Conservation (phyloP, 2,329 filamentous ascomycete species). For the Onygenales sp. region DNA sequence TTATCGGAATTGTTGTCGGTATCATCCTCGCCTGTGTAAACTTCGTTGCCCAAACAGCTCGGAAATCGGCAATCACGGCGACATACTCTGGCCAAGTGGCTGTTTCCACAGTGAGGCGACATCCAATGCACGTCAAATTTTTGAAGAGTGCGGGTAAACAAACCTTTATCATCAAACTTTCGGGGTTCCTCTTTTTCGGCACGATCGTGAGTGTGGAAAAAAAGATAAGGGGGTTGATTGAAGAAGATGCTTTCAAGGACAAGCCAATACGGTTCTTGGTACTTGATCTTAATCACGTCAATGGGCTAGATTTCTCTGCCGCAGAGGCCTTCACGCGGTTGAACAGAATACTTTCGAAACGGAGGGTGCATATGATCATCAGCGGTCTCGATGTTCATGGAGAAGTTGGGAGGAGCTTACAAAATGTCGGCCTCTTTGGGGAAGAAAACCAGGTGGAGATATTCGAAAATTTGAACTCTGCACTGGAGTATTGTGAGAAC, state of each 20-base stretch:
- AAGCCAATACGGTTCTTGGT: constrained; percentile 83
- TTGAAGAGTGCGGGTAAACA: constrained; percentile 77
- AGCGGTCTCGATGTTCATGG: constrained; percentile 71
- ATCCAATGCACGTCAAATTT: constrained; percentile 80
- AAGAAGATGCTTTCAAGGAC: constrained; percentile 67
- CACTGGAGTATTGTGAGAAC: constrained; percentile 90
- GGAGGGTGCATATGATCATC: constrained; percentile 70
- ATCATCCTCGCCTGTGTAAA: constrained; percentile 87
- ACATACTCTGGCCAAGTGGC: constrained; percentile 86
- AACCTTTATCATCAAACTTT: constrained; percentile 82
- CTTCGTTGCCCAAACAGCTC: constrained; percentile 83
- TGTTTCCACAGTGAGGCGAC: constrained; percentile 83
- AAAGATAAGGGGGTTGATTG: constrained; percentile 70
- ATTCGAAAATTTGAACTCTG: constrained; percentile 84
- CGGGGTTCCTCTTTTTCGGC: constrained; percentile 95
- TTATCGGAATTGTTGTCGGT: constrained; percentile 83
- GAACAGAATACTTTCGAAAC: constrained; percentile 68
- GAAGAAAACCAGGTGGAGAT: constrained; percentile 66
- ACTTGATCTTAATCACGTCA: constrained; percentile 80
- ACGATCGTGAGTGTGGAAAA: constrained; percentile 94
- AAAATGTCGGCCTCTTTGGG: constrained; percentile 73
- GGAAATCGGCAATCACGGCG: constrained; percentile 77
- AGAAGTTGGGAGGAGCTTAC: constrained; percentile 66
- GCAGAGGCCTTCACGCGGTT: constrained; percentile 92
- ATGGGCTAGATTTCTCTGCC: constrained; percentile 89